Conservation (phyloP, 2,329 filamentous ascomycete genomes). For the Fusarium tjaetaba region DNA sequence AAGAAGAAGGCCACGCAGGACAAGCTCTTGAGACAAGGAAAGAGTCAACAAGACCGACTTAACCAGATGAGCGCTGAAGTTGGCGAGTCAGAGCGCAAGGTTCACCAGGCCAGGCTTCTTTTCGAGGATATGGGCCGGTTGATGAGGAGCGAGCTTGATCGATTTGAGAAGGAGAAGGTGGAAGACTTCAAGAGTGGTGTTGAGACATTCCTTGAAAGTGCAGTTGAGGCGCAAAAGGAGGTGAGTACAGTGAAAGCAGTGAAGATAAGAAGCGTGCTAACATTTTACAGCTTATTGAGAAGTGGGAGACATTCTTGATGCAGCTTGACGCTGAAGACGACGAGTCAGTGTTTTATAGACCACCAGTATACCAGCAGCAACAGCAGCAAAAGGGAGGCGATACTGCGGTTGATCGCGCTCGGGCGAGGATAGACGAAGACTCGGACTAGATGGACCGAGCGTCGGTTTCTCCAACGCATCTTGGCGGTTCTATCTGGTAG, state of each 20-base stretch:
- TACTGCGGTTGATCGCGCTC: constrained; percentile 68
- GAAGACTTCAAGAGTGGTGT: constrained; percentile 99
- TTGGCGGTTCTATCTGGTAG: constrained; percentile 24
- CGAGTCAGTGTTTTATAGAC: constrained; percentile 72
- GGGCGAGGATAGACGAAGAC: constrained; percentile 68
- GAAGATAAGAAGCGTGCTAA: constrained; percentile 29
- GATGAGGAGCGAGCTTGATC: constrained; percentile 89
- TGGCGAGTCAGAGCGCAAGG: constrained; percentile 91
- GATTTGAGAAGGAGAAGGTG: constrained; percentile 97
- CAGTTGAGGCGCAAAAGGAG: constrained; percentile 98
- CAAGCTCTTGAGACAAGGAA: constrained; percentile 92
- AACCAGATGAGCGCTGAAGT: constrained; percentile 94
- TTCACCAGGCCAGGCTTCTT: constrained; percentile 86
- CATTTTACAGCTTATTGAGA: constrained; percentile 71
- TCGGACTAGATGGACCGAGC: constrained; percentile 58
- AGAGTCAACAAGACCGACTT: constrained; percentile 93
- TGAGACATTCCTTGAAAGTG: constrained; percentile 96
- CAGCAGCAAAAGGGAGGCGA: constrained; percentile 62
- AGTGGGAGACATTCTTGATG: constrained; percentile 98
- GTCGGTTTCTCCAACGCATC: constrained; percentile 10
- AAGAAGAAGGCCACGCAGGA: constrained; percentile 92
- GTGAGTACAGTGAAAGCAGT: constrained; percentile 59
- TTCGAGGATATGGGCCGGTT: constrained; percentile 98
- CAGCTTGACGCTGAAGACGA: constrained; percentile 95
- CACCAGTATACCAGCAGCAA: constrained; percentile 66